Conservation (phyloP, 2,329 filamentous ascomycete species). For the Aspergillus pseudoglaucus region DNA sequence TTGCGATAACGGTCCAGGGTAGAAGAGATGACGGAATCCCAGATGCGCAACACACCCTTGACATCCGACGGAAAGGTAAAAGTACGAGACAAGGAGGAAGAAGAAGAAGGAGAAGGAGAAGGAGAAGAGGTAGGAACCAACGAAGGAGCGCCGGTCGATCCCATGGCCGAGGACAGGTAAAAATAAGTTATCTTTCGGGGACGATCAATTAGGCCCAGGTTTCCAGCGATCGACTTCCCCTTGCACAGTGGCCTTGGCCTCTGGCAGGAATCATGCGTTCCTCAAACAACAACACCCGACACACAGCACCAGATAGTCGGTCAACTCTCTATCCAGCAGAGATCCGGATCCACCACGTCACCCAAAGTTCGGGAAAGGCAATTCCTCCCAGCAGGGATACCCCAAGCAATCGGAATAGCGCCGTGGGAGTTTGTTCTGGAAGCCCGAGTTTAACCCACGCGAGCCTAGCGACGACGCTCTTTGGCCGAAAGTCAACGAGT, state of each 20-base stretch:
- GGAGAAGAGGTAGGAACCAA: neutral
- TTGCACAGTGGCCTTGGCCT: neutral
- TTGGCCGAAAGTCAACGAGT: slow-evolving; percentile 8
- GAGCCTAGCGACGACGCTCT: slow-evolving; percentile 13
- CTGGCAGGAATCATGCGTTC: slow-evolving; percentile 5
- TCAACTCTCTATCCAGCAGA: neutral
- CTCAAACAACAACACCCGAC: slow-evolving; percentile 4
- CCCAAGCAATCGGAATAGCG: slow-evolving; percentile 6
- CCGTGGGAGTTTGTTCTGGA: slow-evolving; percentile 15
- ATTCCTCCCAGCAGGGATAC: neutral
- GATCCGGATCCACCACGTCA: slow-evolving; percentile 1
- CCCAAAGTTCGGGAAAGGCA: neutral
- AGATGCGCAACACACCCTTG: slow-evolving; percentile 1
- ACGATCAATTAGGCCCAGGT: slow-evolving; percentile 3
- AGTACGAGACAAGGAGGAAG: neutral
- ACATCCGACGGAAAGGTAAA: neutral
- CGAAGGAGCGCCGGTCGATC: slow-evolving; percentile 5
- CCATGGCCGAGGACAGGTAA: slow-evolving; percentile 7
- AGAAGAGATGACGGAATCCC: slow-evolving; percentile 14
- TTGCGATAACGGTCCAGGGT: slow-evolving; percentile 16
- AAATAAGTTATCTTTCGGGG: neutral
- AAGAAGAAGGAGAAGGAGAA: neutral
- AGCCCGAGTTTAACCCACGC: slow-evolving; percentile 13
- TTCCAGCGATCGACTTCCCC: slow-evolving; percentile 5
- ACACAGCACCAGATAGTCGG: slow-evolving; percentile 2